Base-by-base conservation (phyloP, 768 basidiomycete genomes). In the Boletus speciosus region DNA sequence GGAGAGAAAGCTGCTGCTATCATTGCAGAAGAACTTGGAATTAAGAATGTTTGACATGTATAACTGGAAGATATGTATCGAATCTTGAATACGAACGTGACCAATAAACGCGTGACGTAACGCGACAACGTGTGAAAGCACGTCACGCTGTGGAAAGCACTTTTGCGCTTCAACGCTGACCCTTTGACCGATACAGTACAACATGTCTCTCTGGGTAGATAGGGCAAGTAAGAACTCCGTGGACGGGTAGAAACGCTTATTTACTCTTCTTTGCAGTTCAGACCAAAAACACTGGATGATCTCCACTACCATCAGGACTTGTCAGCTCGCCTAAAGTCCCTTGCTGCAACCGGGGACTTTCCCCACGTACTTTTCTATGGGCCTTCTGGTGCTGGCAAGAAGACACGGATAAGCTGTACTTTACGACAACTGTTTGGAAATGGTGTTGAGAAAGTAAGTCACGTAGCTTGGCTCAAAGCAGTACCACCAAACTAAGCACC, bases 351-450 rank as follows among this genome's bases (percentile, higher is more conserved):
- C 1, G 91, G 92, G 1, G 95, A 98, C 76, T 98, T 99, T 67
- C 96, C 96, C 8, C 96, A 99, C 68, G 86, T 97, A 76, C 82
- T 99, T 2, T 96, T 98, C 75, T 99, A 98, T 66, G 96, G 96
- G 0, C 96, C 96, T 9, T 91, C 91, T 5, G 96, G 96, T 21
- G 93, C 96, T 14, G 96, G 96, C 15, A 98, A 98, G 78, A 99
- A 99, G 81, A 98, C 96, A 41, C 80, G 96, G 36, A 93, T 98
- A 62, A 86, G 87, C 61, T 91, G 90, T 57, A 95, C 92, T 6
- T 69, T 99, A 54, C 77, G 87, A 58, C 86, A 97, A 63, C 70
- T 98, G 47, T 99, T 93, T 73, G 97, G 96, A 1, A 77, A 83
- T 41, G 93, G 95, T 1, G 93, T 88, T 2, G 96, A 98, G 70